Percentiles rank a stretch among this genome's conserved stretches.
phyloP scores from a whole-genome alignment of 2,329 filamentous ascomycete genomes.

The Alternaria burnsii region DNA sequence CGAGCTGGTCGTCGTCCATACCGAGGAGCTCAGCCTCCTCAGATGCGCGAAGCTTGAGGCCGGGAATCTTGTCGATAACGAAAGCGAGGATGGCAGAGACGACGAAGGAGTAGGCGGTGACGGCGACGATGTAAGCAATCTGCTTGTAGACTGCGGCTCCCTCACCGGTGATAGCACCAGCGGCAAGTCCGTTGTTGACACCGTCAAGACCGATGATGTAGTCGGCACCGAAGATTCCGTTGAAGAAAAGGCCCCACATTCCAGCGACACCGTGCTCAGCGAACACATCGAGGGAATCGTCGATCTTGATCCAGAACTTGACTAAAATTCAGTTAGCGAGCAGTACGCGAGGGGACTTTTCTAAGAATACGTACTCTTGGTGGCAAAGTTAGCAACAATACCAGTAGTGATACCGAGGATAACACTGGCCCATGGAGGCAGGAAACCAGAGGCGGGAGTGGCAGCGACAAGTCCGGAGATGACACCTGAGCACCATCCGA shows the following conservation, averaged over 20 bases:
- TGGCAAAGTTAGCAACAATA: constrained; percentile 81
- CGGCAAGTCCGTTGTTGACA: constrained; percentile 69
- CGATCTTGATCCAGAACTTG: constrained; percentile 79
- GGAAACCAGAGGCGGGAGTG: constrained; percentile 82
- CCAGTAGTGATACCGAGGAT: constrained; percentile 69
- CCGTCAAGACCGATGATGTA: constrained; percentile 80
- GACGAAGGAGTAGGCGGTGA: constrained; percentile 73
- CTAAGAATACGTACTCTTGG: constrained; percentile 73
- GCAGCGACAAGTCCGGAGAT: constrained; percentile 90
- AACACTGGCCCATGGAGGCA: constrained; percentile 72
- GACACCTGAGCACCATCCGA: constrained; percentile 90
- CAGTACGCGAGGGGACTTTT: background rate
- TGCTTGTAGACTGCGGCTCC: constrained; percentile 81
- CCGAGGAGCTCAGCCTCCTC: constrained; percentile 85
- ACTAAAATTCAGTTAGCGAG: constrained; percentile 53
- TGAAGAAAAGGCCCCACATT: constrained; percentile 80
- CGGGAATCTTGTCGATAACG: constrained; percentile 76
- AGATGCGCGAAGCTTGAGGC: constrained; percentile 79
- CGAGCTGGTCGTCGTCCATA: constrained; percentile 90
- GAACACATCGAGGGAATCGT: constrained; percentile 90
- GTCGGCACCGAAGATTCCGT: constrained; percentile 77
- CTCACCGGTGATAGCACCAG: constrained; percentile 77
- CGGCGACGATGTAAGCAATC: constrained; percentile 76
- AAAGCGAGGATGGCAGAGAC: constrained; percentile 78
- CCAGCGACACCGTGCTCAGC: constrained; percentile 88